Base-by-base conservation (phyloP, 495 filamentous ascomycete species). In the Aspergillus olivimuriae region DNA sequence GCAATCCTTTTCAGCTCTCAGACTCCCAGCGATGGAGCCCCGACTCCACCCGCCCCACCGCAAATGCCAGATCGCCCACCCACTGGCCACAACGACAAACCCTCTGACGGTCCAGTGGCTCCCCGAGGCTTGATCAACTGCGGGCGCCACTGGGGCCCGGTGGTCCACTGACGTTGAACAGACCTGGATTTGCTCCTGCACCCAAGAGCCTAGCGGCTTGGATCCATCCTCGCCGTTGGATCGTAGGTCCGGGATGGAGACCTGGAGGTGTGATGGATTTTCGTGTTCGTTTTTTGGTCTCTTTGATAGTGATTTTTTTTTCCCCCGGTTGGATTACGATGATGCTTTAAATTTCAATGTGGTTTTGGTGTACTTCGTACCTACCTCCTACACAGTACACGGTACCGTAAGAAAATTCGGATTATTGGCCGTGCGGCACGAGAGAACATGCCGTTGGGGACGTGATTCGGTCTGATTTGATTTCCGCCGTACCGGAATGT, bases 181-280 rank as follows among this genome's bases (percentile, higher is more conserved):
- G 51, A 23, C 50, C 35, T 47, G 45, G 45, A 53, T 41, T 52
- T 48, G 38, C 41, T 53, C 31, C 41, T 48, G 16, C 42, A 41
- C 41, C 43, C 46, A 42, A 48, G 37, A 39, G 46, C 42, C 46
- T 53, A 49, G 46, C 43, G 46, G 30, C 40, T 44, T 28, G 24
- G 24, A 43, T 46, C 47, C 46, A 50, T 46, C 45, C 44, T 44
- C 30, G 54, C 46, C 47, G 50, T 57, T 53, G 47, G 54, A 53
- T 53, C 47, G 50, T 31, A 48, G n/a, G n/a, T n/a, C n/a, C 26
- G 28, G 46, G 50, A 11, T 28, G 47, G 50, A 46, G 50, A 42
- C 45, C 34, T 17, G 38, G 43, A 36, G 24, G 11, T 32, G 40
- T 47, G 50, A 46, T 51, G 36, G 44, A 48, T 48, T 44, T 39